Percentiles rank a stretch among this genome's conserved stretches.
Conservation (phyloP, 192 early-diverging fungal species). For the Backusella macrospora region DNA sequence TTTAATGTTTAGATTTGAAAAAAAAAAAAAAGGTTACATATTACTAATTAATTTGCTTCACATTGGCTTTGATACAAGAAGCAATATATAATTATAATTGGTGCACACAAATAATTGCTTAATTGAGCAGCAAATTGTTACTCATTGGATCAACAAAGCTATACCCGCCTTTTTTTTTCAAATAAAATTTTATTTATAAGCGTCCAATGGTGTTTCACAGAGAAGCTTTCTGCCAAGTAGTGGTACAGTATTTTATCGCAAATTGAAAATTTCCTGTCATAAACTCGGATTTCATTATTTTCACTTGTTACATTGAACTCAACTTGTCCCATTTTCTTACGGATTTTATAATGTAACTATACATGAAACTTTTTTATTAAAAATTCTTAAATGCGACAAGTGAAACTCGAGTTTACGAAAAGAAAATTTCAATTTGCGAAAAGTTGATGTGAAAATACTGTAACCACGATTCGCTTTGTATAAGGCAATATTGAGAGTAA, state of each 20-base stretch:
- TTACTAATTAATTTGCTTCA: neutral
- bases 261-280: too few relatives aligned
- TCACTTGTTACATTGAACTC: too few relatives aligned
- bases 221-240: neutral
- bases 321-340: too few relatives aligned
- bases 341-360: too few relatives aligned
- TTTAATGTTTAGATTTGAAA: neutral
- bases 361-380: too few relatives aligned
- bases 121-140: neutral
- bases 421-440: too few relatives aligned
- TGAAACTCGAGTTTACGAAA: too few relatives aligned
- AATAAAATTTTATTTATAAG: neutral
- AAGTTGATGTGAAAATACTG: too few relatives aligned
- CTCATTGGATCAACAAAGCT: conserved; percentile 8
- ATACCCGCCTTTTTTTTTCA: neutral
- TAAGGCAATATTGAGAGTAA: neutral
- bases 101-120: neutral
- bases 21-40: neutral
- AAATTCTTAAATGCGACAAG: too few relatives aligned
- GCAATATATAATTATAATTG: neutral
- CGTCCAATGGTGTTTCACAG: neutral
- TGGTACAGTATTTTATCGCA: neutral
- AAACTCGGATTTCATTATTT: too few relatives aligned
- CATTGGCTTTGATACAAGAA: neutral
- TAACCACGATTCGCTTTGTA: neutral